phyloP scores from a whole-genome alignment of 371 early-diverging fungal species.

The Apophysomyces trapeziformis region DNA sequence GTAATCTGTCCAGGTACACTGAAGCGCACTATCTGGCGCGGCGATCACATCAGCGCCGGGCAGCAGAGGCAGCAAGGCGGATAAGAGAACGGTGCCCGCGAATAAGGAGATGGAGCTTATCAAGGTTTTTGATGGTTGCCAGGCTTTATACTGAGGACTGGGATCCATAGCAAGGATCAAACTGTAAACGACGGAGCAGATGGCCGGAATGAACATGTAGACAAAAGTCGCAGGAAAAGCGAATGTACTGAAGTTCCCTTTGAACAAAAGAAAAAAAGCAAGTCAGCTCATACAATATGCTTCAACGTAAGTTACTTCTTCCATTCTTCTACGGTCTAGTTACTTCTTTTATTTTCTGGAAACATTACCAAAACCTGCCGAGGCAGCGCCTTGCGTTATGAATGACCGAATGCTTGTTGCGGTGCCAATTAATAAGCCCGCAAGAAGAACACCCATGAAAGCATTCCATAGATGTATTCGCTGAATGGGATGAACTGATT shows the following conservation, averaged over 20 bases:
- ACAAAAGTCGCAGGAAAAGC: slow-evolving; percentile 50
- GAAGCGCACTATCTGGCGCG: slow-evolving; percentile 32
- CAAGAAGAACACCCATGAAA: slow-evolving; percentile 15
- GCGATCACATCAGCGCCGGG: slow-evolving; percentile 46
- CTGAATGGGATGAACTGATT: slow-evolving; percentile 21
- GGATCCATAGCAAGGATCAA: slow-evolving; percentile 36
- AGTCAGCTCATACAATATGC: neutral
- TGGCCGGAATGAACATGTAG: slow-evolving; percentile 45
- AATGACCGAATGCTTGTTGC: slow-evolving; percentile 32
- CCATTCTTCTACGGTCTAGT: neutral
- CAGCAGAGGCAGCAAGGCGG: slow-evolving; percentile 34
- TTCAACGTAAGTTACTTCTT: neutral
- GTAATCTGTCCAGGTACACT: slow-evolving; percentile 42
- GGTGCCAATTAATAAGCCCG: slow-evolving; percentile 27
- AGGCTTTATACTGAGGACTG: slow-evolving; percentile 40
- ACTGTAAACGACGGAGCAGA: slow-evolving; percentile 35
- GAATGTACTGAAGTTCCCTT: slow-evolving; percentile 43
- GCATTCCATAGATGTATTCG: slow-evolving; percentile 20
- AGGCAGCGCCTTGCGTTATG: slow-evolving; percentile 30
- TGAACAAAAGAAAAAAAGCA: too few relatives aligned
- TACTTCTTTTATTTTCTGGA: too few relatives aligned
- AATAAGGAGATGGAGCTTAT: slow-evolving; percentile 27
- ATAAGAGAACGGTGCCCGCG: slow-evolving; percentile 29
- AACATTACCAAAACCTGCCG: slow-evolving; percentile 43
- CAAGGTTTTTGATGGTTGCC: slow-evolving; percentile 46